A percentile compares a stretch with the other conserved stretches of the same genome.
These are phyloP conservation scores for Ichthyophthirius multifiliis DNA, from an alignment of 169 alveolate species.

Conservation along the genomic window DNA sequence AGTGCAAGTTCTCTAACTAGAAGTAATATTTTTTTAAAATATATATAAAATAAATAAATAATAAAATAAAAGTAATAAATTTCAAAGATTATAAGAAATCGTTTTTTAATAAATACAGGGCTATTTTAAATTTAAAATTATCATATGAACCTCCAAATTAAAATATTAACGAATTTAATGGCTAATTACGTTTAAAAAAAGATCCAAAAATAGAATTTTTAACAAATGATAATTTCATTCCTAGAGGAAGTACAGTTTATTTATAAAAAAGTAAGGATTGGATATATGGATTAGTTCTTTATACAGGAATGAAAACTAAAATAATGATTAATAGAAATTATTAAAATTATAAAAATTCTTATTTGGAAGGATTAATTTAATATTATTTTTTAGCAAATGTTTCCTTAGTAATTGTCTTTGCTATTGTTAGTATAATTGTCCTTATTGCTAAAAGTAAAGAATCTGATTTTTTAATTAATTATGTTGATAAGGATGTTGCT, in stretches of 20 bases:
- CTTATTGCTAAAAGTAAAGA: slow-evolving; percentile 30
- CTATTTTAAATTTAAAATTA: slow-evolving; percentile 49
- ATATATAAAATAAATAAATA: background rate
- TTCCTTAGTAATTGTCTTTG: background rate
- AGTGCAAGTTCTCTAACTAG: background rate
- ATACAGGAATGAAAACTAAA: slow-evolving; percentile 70
- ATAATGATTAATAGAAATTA: slow-evolving; percentile 51
- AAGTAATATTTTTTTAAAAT: background rate
- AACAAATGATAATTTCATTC: slow-evolving; percentile 58
- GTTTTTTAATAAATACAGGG: slow-evolving; percentile 50
- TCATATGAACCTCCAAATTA: slow-evolving; percentile 69
- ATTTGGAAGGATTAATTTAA: background rate
- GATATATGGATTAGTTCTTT: slow-evolving; percentile 57
- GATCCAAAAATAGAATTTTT: slow-evolving; percentile 58
- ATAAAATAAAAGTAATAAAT: background rate
- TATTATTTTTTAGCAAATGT: background rate
- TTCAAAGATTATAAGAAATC: slow-evolving; percentile 26
- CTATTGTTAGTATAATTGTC: slow-evolving; percentile 22
- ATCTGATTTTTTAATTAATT: background rate
- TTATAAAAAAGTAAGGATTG: slow-evolving; percentile 3
- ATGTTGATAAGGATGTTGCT: background rate
- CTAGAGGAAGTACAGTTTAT: slow-evolving; percentile 58
- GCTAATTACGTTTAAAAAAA: slow-evolving; percentile 59
- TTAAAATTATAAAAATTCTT: background rate
- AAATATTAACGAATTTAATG: slow-evolving; percentile 50